Conservation (phyloP, 1,139 yeast species). For the Wickerhamomyces sp. region DNA sequence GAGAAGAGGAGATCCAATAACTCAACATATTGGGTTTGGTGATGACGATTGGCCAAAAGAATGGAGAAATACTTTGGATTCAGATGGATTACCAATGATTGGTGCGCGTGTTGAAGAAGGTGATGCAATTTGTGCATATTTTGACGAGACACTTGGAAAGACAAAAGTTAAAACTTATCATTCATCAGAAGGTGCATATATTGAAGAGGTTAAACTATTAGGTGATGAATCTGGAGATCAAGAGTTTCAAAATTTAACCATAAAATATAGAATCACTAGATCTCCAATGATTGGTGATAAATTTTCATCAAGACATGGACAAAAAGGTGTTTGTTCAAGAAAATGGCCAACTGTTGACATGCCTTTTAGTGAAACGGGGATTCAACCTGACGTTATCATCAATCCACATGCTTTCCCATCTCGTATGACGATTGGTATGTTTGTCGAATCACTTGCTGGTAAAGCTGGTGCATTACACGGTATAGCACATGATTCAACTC, state of each 20-base stretch:
- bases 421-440: constrained; percentile 99
- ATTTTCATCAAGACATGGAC: constrained; percentile 98
- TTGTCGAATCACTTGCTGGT: constrained; percentile 96
- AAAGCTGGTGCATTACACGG: constrained; percentile 98
- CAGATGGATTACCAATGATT: constrained; percentile 88
- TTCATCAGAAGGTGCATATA: constrained; percentile 89
- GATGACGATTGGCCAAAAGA: constrained; percentile 85
- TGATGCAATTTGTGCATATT: constrained; percentile 91
- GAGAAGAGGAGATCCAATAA: constrained; percentile 90
- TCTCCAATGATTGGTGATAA: constrained; percentile 96
- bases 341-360: constrained; percentile 96
- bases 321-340: constrained; percentile 98
- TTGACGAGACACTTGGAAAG: constrained; percentile 85
- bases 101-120: constrained; percentile 91
- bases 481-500: constrained; percentile 94
- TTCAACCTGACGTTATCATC: constrained; percentile 94
- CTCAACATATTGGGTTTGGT: constrained; percentile 95
- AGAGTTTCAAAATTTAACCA: constrained; percentile 81
- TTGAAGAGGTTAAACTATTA: constrained; percentile 88
- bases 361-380: constrained; percentile 96
- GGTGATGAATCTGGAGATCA: constrained; percentile 78
- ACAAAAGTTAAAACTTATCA: constrained; percentile 92
- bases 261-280: constrained; percentile 88
- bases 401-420: constrained; percentile 99
- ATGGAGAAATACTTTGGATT: constrained; percentile 85